Evolutionary conservation across 2,329 filamentous ascomycete genomes (phyloP).

Genomic region (Phoma sp.): DNA sequence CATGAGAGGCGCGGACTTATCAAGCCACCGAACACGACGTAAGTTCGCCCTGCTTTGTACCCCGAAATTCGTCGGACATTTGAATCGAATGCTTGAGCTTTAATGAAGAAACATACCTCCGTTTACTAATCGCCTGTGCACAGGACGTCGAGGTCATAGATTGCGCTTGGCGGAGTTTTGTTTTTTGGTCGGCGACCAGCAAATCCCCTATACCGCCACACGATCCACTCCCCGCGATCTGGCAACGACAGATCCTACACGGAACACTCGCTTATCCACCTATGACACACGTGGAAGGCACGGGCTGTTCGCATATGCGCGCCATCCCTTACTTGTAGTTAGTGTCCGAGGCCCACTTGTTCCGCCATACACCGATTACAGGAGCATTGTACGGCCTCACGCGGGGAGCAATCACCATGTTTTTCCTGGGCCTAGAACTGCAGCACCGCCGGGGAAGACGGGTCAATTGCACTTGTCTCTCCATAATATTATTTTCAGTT

Average conservation of each 20-base stretch:
- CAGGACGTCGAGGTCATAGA: not conserved
- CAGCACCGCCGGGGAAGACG: slow-evolving; percentile 14
- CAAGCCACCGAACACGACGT: not conserved
- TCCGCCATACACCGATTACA: slow-evolving; percentile 15
- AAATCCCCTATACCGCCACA: slow-evolving; percentile 20
- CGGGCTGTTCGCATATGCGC: slow-evolving; percentile 5
- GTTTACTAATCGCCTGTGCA: not conserved
- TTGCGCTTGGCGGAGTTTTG: slow-evolving; percentile 8
- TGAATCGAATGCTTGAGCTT: not conserved
- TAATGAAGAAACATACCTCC: not conserved
- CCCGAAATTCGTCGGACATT: not conserved
- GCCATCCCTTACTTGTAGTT: slow-evolving; percentile 1
- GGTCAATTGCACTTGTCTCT: slow-evolving; percentile 16
- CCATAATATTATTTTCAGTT: slow-evolving; percentile 1
- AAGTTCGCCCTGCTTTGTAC: not conserved
- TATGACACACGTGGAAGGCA: slow-evolving; percentile 19
- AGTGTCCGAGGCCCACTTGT: slow-evolving; percentile 9
- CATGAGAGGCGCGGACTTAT: not conserved
- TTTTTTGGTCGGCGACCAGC: slow-evolving; percentile 17
- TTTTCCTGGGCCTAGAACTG: slow-evolving; percentile 20
- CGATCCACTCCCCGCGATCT: slow-evolving; percentile 21
- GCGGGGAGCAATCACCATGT: slow-evolving; percentile 5
- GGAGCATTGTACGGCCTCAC: slow-evolving; percentile 2
- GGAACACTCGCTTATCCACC: slow-evolving; percentile 13
- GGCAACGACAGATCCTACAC: slow-evolving; percentile 16